Percentiles rank a stretch among this genome's conserved stretches.
Conservation (phyloP, 345 rosid species). For the Euphorbia lathyris region DNA sequence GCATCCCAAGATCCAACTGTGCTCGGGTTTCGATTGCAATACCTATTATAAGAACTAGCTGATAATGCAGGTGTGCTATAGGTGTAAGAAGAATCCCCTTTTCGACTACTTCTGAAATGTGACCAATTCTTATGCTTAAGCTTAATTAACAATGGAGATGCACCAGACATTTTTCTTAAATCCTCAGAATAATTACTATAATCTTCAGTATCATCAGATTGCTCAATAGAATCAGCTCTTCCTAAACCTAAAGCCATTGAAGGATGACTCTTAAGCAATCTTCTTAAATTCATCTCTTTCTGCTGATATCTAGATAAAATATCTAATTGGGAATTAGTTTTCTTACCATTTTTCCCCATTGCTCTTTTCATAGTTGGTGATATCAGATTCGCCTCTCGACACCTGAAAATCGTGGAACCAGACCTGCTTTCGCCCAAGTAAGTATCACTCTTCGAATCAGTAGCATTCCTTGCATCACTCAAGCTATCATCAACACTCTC, state of each 20-base stretch:
- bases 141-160: constrained; percentile 65
- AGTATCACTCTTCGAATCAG: constrained; percentile 53
- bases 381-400: constrained; percentile 58
- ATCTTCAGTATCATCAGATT: constrained; percentile 72
- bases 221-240: constrained; percentile 47
- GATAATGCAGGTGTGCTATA: constrained; percentile 90
- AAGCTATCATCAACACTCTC: constrained; percentile 62
- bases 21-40: constrained; percentile 56
- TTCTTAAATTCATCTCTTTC: constrained; percentile 37
- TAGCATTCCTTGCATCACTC: constrained; percentile 67
- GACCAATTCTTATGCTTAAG: constrained; percentile 63
- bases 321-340: constrained; percentile 38
- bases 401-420: constrained; percentile 48
- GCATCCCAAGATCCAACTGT: constrained; percentile 87
- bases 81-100: constrained; percentile 72
- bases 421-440: constrained; percentile 40
- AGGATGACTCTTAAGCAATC: constrained; percentile 39
- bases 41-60: constrained; percentile 68
- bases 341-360: constrained; percentile 49
- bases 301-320: constrained; percentile 45
- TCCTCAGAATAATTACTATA: constrained; percentile 60
- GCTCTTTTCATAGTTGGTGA: constrained; percentile 44
- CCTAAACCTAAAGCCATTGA: constrained; percentile 39
- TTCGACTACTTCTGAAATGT: constrained; percentile 44
- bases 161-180: constrained; percentile 45